These are phyloP conservation scores for Pezicula radicicola DNA, from an alignment of 2,329 filamentous ascomycete species.

Conservation along the genomic window DNA sequence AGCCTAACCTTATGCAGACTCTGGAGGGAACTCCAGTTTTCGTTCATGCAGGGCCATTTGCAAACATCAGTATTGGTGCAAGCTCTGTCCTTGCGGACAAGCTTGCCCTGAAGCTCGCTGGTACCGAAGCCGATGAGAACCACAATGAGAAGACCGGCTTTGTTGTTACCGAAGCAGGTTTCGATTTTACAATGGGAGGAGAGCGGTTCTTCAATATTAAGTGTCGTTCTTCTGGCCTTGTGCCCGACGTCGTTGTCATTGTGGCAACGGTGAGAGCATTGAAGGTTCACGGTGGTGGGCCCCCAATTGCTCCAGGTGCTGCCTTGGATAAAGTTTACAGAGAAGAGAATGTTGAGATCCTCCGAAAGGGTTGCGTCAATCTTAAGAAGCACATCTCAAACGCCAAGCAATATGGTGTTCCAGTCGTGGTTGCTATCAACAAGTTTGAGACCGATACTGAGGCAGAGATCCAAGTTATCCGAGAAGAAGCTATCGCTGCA, in stretches of 20 bases:
- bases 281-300: slow-evolving; percentile 95
- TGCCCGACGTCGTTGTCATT: slow-evolving; percentile 90
- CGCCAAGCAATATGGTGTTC: slow-evolving; percentile 83
- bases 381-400: slow-evolving; percentile 93
- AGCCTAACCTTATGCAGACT: slow-evolving; percentile 98
- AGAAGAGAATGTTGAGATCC: slow-evolving; percentile 88
- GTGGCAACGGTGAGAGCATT: slow-evolving; percentile 93
- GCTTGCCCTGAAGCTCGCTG: slow-evolving; percentile 91
- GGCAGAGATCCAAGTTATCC: slow-evolving; percentile 84
- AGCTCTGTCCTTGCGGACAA: slow-evolving; percentile 94
- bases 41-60: slow-evolving; percentile 95
- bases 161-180: slow-evolving; percentile 94
- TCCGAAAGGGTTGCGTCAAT: slow-evolving; percentile 89
- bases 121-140: slow-evolving; percentile 89
- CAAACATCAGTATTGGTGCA: slow-evolving; percentile 97
- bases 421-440: slow-evolving; percentile 96
- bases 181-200: slow-evolving; percentile 99
- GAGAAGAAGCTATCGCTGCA: slow-evolving; percentile 86
- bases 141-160: slow-evolving; percentile 81
- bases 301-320: slow-evolving; percentile 86
- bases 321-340: slow-evolving; percentile 85
- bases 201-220: slow-evolving; percentile 99
- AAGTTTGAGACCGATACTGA: slow-evolving; percentile 92
- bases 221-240: slow-evolving; percentile 88
- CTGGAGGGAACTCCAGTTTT: slow-evolving; percentile 96